These are phyloP conservation scores for Phialocephala subalpina DNA, from an alignment of 2,329 filamentous ascomycete species.

Conservation along the genomic window DNA sequence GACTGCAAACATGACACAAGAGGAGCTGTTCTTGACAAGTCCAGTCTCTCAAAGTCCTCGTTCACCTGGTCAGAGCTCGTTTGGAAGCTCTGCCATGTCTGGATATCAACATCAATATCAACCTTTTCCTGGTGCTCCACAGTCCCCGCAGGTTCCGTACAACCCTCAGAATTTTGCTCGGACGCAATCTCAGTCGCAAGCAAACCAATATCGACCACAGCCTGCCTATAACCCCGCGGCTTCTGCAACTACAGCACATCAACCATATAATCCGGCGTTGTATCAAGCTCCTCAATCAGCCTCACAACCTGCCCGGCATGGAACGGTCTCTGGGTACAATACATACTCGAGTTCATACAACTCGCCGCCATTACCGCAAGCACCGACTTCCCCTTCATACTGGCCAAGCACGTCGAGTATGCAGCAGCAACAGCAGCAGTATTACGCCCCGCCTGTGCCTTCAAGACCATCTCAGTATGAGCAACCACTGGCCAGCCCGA, in stretches of 20 bases:
- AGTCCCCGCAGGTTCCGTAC: constrained; percentile 55
- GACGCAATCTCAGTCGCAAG: constrained; percentile 44
- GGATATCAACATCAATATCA: constrained; percentile 61
- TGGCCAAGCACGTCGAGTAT: constrained; percentile 32
- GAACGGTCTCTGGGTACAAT: constrained; percentile 62
- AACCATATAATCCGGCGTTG: constrained; percentile 72
- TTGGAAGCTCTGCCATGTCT: constrained; percentile 46
- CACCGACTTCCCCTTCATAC: constrained; percentile 48
- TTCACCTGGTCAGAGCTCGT: constrained; percentile 38
- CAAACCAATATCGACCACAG: constrained; percentile 54
- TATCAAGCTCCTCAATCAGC: constrained; percentile 53
- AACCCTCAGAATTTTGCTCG: constrained; percentile 69
- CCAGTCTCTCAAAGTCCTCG: constrained; percentile 34
- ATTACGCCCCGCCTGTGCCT: constrained; percentile 35
- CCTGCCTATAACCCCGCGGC: constrained; percentile 58
- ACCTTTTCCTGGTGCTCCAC: constrained; percentile 47
- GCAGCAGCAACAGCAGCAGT: constrained; percentile 23
- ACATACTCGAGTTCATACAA: constrained; percentile 50
- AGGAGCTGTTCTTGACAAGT: constrained; percentile 68
- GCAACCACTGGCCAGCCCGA: constrained; percentile 35
- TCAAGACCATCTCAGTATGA: constrained; percentile 39
- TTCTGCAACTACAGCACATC: constrained; percentile 57
- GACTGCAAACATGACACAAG: constrained; percentile 45
- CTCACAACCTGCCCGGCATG: constrained; percentile 64
- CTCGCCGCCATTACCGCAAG: constrained; percentile 48